Conservation (phyloP, 139 green algal species). For the Nannochloris sp. region DNA sequence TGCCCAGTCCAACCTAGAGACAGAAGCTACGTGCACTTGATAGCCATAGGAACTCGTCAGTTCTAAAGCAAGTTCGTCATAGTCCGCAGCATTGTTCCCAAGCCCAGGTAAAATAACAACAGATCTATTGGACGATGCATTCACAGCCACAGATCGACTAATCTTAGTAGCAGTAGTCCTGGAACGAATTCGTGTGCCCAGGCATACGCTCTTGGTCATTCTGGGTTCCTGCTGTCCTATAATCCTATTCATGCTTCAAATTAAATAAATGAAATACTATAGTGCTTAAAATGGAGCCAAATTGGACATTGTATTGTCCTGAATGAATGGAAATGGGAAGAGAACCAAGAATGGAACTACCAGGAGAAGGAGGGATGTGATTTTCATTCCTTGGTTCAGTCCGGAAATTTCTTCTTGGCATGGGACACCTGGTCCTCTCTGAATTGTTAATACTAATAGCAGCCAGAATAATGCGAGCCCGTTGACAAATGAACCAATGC, state of each 20-base stretch:
- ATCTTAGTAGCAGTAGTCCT: neutral
- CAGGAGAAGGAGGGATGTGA: slow-evolving; percentile 28
- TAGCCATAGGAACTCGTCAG: slow-evolving; percentile 33
- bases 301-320: neutral
- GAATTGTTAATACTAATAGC: slow-evolving; percentile 61
- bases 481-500: slow-evolving; percentile 44
- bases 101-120: slow-evolving; percentile 78
- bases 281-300: neutral
- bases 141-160: neutral
- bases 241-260: neutral
- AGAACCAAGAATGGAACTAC: slow-evolving; percentile 58
- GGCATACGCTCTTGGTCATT: neutral
- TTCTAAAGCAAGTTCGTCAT: slow-evolving; percentile 38
- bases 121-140: neutral
- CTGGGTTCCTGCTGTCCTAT: neutral
- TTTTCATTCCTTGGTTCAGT: slow-evolving; percentile 1
- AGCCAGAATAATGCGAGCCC: slow-evolving; percentile 69
- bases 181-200: neutral
- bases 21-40: slow-evolving; percentile 33
- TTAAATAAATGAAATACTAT: neutral
- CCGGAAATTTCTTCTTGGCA: slow-evolving; percentile 37
- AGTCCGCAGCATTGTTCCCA: slow-evolving; percentile 80
- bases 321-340: slow-evolving; percentile 44
- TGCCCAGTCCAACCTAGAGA: slow-evolving; percentile 67
- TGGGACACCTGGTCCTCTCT: slow-evolving; percentile 58